Evolutionary conservation across 768 basidiomycete species (phyloP).

Genomic region (Boletus patriciae): DNA sequence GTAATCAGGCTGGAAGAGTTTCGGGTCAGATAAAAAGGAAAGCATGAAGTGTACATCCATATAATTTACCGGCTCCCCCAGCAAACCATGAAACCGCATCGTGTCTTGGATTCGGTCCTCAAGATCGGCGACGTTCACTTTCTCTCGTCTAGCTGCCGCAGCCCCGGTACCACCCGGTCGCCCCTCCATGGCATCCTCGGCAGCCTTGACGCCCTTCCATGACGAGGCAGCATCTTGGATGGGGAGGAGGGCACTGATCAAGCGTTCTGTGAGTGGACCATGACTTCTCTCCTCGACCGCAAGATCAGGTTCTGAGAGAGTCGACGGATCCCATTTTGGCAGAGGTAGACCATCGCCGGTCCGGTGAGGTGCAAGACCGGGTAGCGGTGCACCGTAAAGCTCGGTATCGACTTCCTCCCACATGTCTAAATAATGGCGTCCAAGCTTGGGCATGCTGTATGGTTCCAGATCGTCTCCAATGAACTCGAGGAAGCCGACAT

Average conservation of each 20-base stretch:
- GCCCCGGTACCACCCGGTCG: conserved; percentile 77
- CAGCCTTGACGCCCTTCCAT: conserved; percentile 80
- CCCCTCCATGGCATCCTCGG: conserved; percentile 83
- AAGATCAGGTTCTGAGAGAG: conserved; percentile 70
- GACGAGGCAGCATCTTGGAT: conserved; percentile 56
- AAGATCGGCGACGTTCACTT: conserved; percentile 75
- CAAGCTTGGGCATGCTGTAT: conserved; percentile 82
- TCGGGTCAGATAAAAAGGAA: conserved; percentile 22
- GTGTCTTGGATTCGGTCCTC: conserved; percentile 75
- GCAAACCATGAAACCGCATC: conserved; percentile 71
- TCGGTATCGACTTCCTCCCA: conserved; percentile 92
- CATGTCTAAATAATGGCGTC: conserved; percentile 79
- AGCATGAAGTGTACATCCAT: conserved; percentile 8
- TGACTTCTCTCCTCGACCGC: conserved; percentile 76
- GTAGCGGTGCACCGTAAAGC: conserved; percentile 43
- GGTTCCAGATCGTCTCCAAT: conserved; percentile 90
- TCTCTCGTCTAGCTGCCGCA: conserved; percentile 71
- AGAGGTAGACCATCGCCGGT: conserved; percentile 38
- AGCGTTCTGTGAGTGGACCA: conserved; percentile 84
- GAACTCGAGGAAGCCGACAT: conserved; percentile 89
- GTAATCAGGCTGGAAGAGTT: conserved; percentile 60
- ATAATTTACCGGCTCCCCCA: conserved; percentile 65
- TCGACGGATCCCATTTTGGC: conserved; percentile 83
- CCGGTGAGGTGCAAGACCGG: conserved; percentile 41
- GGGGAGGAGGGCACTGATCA: conserved; percentile 72